Evolutionary conservation across 148 eudicot genomes (phyloP), one percentile per base, ranked within the genome.

Genomic region (Tetragonia tetragonoides): DNA sequence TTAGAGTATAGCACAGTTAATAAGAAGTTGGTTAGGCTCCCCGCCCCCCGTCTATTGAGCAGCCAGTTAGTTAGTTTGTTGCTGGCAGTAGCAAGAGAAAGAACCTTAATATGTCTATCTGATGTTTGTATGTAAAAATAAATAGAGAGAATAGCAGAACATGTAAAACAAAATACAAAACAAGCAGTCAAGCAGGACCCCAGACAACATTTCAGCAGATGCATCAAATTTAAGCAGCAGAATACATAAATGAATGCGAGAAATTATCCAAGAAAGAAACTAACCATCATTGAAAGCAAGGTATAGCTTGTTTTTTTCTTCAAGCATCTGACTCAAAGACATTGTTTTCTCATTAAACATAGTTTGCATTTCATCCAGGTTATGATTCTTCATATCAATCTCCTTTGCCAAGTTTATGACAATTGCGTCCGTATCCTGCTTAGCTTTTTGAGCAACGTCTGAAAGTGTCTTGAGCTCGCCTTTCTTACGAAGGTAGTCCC

Each of bases 241-340:
- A 57, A 17, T 57, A 40, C 24, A 7, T 23, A n/a, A n/a, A 67
- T 20, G 23, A 16, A 10, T 1, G 39, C 56, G 21, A 70, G 20
- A 70, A 70, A 47, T 23, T 72, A 2, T 28, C n/a, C 6, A 51
- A 21, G 68, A 73, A 44, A 57, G n/a, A 44, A 71, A 65, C 18
- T 28, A 21, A 92, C 97, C 97, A 84, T 90, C 89, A 68, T 62
- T 73, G 72, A 86, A 90, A 53, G 89, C 84, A 21, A 81, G 87
- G 47, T 90, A 89, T 63, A 90, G 86, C 75, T 46, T 77, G 70
- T 87, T 87, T 79, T 87, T 90, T 59, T 92, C 93, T 74, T 87
- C 85, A 17, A 90, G 80, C 83, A 87, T 68, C 85, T 85, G 84
- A 53, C 83, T 76, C n/a, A 87, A 81, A 34, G 88, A 90, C 88